These are phyloP conservation scores for Aschersonia sp. DNA, from an alignment of 2,329 filamentous ascomycete genomes.

Conservation along the genomic window DNA sequence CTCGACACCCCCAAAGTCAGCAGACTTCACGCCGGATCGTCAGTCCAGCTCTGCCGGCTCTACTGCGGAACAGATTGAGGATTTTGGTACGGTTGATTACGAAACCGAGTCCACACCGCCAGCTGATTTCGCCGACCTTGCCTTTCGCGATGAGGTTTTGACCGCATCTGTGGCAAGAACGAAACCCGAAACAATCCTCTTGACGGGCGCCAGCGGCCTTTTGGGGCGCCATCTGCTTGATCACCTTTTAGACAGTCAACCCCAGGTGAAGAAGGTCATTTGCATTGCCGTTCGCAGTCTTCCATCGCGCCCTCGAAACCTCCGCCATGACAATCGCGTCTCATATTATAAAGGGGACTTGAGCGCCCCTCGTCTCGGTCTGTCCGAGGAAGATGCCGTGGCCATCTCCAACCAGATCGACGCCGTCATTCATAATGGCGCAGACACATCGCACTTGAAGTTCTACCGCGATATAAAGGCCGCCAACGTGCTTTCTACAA, in stretches of 20 bases:
- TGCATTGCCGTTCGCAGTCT: neutral
- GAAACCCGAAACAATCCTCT: neutral
- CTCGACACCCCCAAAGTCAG: too few species aligned
- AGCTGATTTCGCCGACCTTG: too few species aligned
- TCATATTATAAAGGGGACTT: slow-evolving; percentile 12
- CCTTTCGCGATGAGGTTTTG: too few species aligned
- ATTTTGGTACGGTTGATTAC: too few species aligned
- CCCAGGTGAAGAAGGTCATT: neutral
- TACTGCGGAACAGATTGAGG: too few species aligned
- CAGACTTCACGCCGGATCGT: too few species aligned
- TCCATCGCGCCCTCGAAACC: neutral
- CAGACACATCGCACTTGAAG: slow-evolving; percentile 18
- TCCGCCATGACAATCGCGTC: neutral
- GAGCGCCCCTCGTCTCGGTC: slow-evolving; percentile 17
- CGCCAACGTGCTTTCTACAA: slow-evolving; percentile 15
- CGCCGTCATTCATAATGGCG: slow-evolving; percentile 35
- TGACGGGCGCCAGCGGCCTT: neutral
- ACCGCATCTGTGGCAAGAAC: too few species aligned
- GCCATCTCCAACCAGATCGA: slow-evolving; percentile 1
- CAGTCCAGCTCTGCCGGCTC: too few species aligned
- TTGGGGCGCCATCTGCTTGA: neutral
- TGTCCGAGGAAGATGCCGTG: slow-evolving; percentile 10
- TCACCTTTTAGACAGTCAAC: neutral
- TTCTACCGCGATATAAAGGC: slow-evolving; percentile 13
- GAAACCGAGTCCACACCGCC: too few species aligned